Conservation (phyloP, 805 yeast genomes). For the Lipomyces sp. region DNA sequence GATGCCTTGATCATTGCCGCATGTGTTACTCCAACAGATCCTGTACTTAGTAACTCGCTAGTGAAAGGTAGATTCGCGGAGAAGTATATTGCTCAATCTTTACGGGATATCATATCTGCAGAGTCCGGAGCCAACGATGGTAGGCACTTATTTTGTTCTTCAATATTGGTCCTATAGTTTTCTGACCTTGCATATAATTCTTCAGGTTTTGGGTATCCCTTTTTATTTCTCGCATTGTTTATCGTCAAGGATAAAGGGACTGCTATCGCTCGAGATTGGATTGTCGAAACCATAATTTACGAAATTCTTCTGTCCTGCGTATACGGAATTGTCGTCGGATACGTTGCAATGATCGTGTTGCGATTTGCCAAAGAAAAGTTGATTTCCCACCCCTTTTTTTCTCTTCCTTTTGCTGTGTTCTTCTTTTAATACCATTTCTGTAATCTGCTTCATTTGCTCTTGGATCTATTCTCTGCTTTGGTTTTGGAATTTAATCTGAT, state of each 20-base stretch:
- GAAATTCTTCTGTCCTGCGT: constrained; percentile 55
- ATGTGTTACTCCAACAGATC: constrained; percentile 76
- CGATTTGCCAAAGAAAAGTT: constrained; percentile 48
- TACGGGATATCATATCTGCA: constrained; percentile 60
- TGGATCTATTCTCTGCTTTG: too few species aligned
- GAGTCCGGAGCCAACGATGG: constrained; percentile 71
- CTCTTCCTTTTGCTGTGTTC: background rate
- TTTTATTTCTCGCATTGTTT: constrained; percentile 57
- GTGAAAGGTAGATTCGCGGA: constrained; percentile 71
- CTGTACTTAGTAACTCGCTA: constrained; percentile 68
- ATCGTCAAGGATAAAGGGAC: constrained; percentile 51
- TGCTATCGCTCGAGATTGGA: constrained; percentile 60
- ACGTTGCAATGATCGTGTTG: constrained; percentile 48
- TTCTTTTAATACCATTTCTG: background rate
- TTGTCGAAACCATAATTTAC: constrained; percentile 56
- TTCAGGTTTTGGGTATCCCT: constrained; percentile 54
- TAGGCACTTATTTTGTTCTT: background rate
- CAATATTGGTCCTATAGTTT: too few species aligned
- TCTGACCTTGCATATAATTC: too few species aligned
- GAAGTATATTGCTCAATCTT: constrained; percentile 56
- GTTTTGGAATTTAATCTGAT: too few species aligned
- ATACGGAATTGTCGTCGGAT: constrained; percentile 55
- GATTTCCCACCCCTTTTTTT: background rate
- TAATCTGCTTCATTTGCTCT: too few species aligned
- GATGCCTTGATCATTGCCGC: constrained; percentile 61